A percentile compares a stretch with the other conserved stretches of the same genome.
These are phyloP conservation scores for Colletotrichum sp. DNA, from an alignment of 2,329 filamentous ascomycete genomes.

Conservation along the genomic window DNA sequence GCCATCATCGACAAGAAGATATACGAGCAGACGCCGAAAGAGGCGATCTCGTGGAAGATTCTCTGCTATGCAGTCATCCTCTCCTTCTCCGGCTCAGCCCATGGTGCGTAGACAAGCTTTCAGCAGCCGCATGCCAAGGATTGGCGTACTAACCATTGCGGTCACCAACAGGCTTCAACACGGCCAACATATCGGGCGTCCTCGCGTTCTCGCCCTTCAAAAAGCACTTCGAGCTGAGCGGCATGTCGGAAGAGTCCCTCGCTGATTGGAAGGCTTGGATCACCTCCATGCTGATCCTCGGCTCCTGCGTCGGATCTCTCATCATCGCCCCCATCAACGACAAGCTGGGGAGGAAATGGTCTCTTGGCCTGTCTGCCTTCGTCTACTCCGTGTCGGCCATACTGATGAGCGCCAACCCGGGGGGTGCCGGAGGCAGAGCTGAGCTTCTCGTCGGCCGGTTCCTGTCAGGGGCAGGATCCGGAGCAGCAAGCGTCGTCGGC, in stretches of 20 bases:
- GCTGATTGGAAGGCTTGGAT: neutral
- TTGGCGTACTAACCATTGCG: neutral
- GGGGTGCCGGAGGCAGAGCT: constrained; percentile 10
- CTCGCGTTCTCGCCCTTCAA: neutral
- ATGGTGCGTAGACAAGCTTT: neutral
- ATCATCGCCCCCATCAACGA: constrained; percentile 45
- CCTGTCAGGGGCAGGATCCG: constrained; percentile 11
- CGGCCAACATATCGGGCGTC: neutral
- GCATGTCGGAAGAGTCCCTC: neutral
- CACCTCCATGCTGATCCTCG: neutral
- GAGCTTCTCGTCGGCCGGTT: neutral
- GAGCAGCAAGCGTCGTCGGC: constrained; percentile 43
- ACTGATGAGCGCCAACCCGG: constrained; percentile 40
- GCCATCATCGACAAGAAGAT: neutral
- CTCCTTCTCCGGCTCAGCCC: neutral
- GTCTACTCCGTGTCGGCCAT: constrained; percentile 51
- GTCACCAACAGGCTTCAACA: neutral
- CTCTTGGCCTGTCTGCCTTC: constrained; percentile 39
- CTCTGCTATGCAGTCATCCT: neutral
- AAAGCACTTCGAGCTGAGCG: neutral
- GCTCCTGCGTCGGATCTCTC: neutral
- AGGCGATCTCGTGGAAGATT: neutral
- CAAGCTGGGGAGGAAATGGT: constrained; percentile 42
- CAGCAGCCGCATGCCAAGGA: neutral
- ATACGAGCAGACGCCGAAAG: neutral